Conservation (phyloP, 768 basidiomycete genomes). For the Russula abietina region DNA sequence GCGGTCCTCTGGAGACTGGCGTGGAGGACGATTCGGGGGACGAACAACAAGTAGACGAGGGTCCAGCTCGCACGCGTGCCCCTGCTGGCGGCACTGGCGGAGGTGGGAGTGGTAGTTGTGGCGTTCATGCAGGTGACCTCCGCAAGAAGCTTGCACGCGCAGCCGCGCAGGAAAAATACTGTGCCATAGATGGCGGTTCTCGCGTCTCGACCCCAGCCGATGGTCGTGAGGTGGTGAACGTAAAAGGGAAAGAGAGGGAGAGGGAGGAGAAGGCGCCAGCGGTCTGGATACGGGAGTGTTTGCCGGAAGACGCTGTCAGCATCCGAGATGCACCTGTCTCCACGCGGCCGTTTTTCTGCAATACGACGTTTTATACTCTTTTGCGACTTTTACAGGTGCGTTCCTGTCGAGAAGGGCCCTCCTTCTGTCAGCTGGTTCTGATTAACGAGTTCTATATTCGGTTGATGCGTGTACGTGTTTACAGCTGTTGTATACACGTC, state of each 20-base stretch:
- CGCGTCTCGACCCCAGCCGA: slow-evolving; percentile 22
- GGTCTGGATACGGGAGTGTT: slow-evolving; percentile 22
- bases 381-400: slow-evolving; percentile 81
- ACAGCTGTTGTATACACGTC: slow-evolving; percentile 83
- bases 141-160: slow-evolving; percentile 77
- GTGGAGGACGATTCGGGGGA: slow-evolving; percentile 33
- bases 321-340: slow-evolving; percentile 28
- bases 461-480: not conserved
- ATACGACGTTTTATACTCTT: slow-evolving; percentile 89
- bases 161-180: slow-evolving; percentile 49
- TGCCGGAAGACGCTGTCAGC: slow-evolving; percentile 19
- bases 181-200: slow-evolving; percentile 25
- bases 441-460: slow-evolving; percentile 3
- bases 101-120: slow-evolving; percentile 27
- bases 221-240: not conserved
- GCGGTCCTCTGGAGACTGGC: slow-evolving; percentile 47
- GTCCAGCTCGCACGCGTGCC: not conserved
- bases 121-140: slow-evolving; percentile 35
- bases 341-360: slow-evolving; percentile 73
- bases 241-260: slow-evolving; percentile 20
- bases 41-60: slow-evolving; percentile 22
- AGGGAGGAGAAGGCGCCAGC: not conserved
- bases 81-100: slow-evolving; percentile 21
- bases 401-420: slow-evolving; percentile 25
- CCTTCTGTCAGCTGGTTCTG: not conserved